phyloP scores from a whole-genome alignment of 176 grass and related monocot genomes.

The Microstegium vimineum region DNA sequence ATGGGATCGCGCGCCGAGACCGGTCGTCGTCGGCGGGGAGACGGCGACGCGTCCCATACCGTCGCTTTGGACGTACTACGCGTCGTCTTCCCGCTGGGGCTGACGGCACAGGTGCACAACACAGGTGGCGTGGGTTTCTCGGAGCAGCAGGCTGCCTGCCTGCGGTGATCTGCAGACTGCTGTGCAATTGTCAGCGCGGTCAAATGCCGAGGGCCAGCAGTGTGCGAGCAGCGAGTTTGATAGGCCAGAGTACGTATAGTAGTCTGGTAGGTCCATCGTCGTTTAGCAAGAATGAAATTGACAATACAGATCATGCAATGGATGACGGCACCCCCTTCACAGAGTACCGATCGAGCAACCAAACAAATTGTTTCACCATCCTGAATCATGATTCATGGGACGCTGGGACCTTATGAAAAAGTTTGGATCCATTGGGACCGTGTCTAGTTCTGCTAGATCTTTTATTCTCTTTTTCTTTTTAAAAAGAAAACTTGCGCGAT shows the following conservation, averaged over 20 bases:
- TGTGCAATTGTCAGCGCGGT: not conserved
- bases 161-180: not conserved
- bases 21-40: slow-evolving; percentile 14
- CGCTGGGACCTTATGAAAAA: not conserved
- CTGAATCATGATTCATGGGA: not conserved
- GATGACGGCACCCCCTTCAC: not conserved
- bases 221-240: too few species aligned
- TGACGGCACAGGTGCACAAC: slow-evolving; percentile 6
- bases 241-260: not conserved
- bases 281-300: slow-evolving; percentile 21
- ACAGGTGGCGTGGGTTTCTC: slow-evolving; percentile 20
- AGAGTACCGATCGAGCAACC: not conserved
- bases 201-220: not conserved
- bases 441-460: not conserved
- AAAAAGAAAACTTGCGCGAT: too few species aligned
- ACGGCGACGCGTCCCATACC: not conserved
- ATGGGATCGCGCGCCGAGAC: slow-evolving; percentile 48
- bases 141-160: not conserved
- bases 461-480: too few species aligned
- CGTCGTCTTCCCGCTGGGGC: slow-evolving; percentile 24
- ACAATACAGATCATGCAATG: not conserved
- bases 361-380: not conserved
- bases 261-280: not conserved
- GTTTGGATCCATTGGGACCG: not conserved
- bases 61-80: slow-evolving; percentile 30